Base-by-base conservation (phyloP, 2,329 filamentous ascomycete species). In the Xylariales sp. region DNA sequence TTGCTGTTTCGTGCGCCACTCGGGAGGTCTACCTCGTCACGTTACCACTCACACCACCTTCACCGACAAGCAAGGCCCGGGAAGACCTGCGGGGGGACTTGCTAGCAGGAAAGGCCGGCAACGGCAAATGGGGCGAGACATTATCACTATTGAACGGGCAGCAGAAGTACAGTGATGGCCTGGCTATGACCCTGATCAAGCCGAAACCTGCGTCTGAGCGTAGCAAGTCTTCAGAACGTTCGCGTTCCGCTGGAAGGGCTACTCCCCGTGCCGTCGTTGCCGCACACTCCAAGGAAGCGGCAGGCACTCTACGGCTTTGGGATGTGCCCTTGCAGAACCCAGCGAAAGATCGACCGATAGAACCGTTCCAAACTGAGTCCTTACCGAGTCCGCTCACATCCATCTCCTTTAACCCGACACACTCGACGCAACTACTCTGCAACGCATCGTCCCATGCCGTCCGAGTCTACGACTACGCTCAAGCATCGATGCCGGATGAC, bases 51-150 rank as follows among this genome's bases (percentile, higher is more conserved):
- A 79, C 74, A 1, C 80, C 80, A 0, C 79, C 79, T 0, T 82
- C 78, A 3, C 71, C 75, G 9, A 65, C 71, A 51, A 80, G 74
- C 57, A 83, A 82, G 53, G 64, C 67, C 3, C 66, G 78, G 9
- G 64, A 69, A 3, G 75, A 80, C 45, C 62, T 82, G 18, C 69
- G 66, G 40, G 59, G 62, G 14, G 69, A 66, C 44, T 65, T 80
- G 8, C 55, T 78, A 38, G 70, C 72, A 6, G 74, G 70, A 15
- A 72, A 69, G 46, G 74, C 74, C 25, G 80, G 80, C 14, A 76
- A 71, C 22, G 78, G 79, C 28, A 70, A 69, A n/a, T 84, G 80
- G 78, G 78, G 78, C 5, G 80, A 84, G 59, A 72, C 70, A 0
- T 59, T 84, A 18, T 65, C 73, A 2, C 55, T 72, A 9, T 66